Evolutionary conservation across 495 filamentous ascomycete genomes (phyloP), one percentile per base, ranked within the genome.

Genomic region (Penicillium waksmanii): DNA sequence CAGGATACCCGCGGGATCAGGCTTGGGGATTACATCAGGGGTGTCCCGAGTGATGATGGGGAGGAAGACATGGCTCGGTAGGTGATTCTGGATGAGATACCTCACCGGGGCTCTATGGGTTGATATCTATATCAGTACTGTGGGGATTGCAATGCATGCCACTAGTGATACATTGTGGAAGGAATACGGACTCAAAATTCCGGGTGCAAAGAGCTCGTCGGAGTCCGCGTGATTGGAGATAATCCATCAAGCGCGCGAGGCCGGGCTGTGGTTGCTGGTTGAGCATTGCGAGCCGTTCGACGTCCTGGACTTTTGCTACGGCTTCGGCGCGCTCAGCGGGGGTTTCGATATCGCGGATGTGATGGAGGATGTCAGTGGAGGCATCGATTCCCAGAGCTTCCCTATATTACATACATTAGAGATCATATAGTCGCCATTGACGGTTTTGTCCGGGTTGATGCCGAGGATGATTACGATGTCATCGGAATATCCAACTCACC

Each of bases 21-120:
- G 94, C 77, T 98, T 98, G 25, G 94, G 91, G n/a, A 78, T 53
- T 19, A 80, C 35, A 54, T 77, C 53, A 81, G 93, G 46, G 74
- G 79, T 80, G 90, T 92, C 92, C 7, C 94, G 80, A 0, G 94
- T 98, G 11, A 98, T 83, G 60, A 98, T 90, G 3, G 94, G 94
- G 0, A 81, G 64, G 70, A 98, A 97, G 19, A 82, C 73, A 60
- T 84, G 79, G 3, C 76, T 80, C 0, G 81, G 76, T 8, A 97
- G 80, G 69, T 92, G 92, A 25, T 88, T 95, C 21, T 77, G 66
- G 2, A 97, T 80, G 15, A 98, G 83, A 71, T 96, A 84, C 25
- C 69, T 70, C 13, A 90, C 87, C 3, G 87, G 87, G 3, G 80
- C 73, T 65, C 85, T 89, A 42, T 5, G 49, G 38, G 17, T 40